Evolutionary conservation across 139 green algal genomes (phyloP), one percentile per base, ranked within the genome.

Genomic region (Marvania coccoides): DNA sequence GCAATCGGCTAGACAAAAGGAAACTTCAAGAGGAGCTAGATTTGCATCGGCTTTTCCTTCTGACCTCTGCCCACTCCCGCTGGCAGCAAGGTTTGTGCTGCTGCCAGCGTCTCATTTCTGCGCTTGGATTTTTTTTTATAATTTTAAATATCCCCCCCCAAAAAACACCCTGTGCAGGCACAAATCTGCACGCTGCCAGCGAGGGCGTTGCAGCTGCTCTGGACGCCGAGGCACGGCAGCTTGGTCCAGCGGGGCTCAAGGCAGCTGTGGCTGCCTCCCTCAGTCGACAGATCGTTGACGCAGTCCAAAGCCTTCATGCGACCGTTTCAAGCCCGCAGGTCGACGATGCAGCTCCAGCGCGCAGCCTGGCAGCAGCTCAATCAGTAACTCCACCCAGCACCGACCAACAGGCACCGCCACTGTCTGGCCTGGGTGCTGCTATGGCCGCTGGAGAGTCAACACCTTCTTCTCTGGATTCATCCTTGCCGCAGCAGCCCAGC

Each of bases 41-140:
- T 37, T 67, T 48, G 1, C 81, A 87, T 34, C 67, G 70, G 6
- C 64, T 87, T 3, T 85, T 75, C 33, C 72, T 87, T 4, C 70
- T 79, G 6, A 81, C 78, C 6, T 48, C 63, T 35, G 58, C 58
- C 54, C 12, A 46, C 36, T 6, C 39, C 6, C 12, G 42, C 42
- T n/a, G n/a, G n/a, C n/a, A n/a, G n/a, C n/a, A n/a, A n/a, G n/a
- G n/a, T n/a, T n/a, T n/a, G n/a, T n/a, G n/a, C n/a, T n/a, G n/a
- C n/a, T n/a, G n/a, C n/a, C n/a, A n/a, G n/a, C n/a, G n/a, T n/a
- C n/a, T n/a, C n/a, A n/a, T 65, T 26, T 46, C 14, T 15, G 55
- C 31, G 45, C 47, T 47, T 54, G 31, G 9, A 69, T 48, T 28
- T 54, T 4, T 12, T n/a, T 51, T 51, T n/a, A n/a, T n/a, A n/a